These are phyloP conservation scores for Aspergillus persii DNA, from an alignment of 2,329 filamentous ascomycete species.

Conservation along the genomic window DNA sequence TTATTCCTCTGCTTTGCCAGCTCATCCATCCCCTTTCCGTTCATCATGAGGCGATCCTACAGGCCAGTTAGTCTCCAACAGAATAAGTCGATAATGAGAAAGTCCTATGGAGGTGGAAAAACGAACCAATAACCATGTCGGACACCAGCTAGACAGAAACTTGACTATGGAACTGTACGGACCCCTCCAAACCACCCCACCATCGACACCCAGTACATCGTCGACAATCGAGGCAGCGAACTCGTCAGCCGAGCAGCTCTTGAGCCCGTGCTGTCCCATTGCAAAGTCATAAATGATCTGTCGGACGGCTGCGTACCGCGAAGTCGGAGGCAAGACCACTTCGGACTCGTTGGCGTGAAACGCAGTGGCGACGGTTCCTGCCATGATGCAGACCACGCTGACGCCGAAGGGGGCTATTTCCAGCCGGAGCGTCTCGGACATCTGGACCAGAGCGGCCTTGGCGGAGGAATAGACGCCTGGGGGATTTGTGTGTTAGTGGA, in stretches of 20 bases:
- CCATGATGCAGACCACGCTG: conserved; percentile 27
- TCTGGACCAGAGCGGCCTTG: conserved; percentile 30
- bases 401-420: conserved; percentile 32
- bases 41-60: not conserved
- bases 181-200: conserved; percentile 11
- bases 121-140: conserved; percentile 11
- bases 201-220: conserved; percentile 8
- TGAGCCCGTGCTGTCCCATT: not conserved
- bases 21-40: no score
- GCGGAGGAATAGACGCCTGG: conserved; percentile 33
- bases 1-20: no score
- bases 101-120: not conserved
- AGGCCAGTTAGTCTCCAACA: not conserved
- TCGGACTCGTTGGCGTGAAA: conserved; percentile 11
- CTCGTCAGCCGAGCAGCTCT: conserved; percentile 7
- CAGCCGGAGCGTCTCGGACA: conserved; percentile 29
- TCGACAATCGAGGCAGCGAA: conserved; percentile 9
- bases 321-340: not conserved
- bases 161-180: not conserved
- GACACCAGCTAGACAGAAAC: conserved; percentile 7
- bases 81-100: not conserved
- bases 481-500: not conserved
- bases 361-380: conserved; percentile 17
- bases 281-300: conserved; percentile 7
- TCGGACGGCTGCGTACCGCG: conserved; percentile 6